A percentile compares a stretch with the other conserved stretches of the same genome.
These are phyloP conservation scores for Bacidia gigantensis DNA, from an alignment of 495 filamentous ascomycete species.

Conservation along the genomic window DNA sequence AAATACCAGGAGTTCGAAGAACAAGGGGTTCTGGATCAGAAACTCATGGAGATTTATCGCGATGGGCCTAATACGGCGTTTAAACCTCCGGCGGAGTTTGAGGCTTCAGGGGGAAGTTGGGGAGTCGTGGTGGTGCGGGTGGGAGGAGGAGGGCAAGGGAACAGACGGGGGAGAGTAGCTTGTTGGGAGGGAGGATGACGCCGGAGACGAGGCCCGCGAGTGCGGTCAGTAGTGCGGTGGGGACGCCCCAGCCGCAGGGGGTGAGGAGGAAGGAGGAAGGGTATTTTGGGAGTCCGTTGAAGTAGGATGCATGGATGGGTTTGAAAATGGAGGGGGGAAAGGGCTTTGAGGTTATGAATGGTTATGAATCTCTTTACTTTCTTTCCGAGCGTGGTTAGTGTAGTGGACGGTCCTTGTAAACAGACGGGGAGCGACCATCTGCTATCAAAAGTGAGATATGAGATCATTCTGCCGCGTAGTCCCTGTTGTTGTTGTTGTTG, in stretches of 20 bases:
- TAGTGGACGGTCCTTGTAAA: too few species aligned
- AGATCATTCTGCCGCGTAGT: too few species aligned
- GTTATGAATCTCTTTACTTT: too few species aligned
- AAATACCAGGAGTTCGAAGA: conserved; percentile 83
- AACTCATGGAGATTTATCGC: conserved; percentile 70
- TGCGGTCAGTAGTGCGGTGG: conserved; percentile 9
- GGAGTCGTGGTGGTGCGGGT: too few species aligned
- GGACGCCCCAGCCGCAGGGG: conserved; percentile 11
- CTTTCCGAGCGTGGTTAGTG: too few species aligned
- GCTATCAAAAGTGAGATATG: too few species aligned
- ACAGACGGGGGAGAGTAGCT: background rate
- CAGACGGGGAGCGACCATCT: too few species aligned
- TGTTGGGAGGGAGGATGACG: conserved; percentile 15
- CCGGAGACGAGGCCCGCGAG: conserved; percentile 12
- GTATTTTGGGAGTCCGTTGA: conserved; percentile 21
- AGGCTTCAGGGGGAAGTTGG: conserved; percentile 2
- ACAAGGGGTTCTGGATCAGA: conserved; percentile 63
- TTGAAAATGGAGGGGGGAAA: too few species aligned
- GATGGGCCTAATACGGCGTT: conserved; percentile 58
- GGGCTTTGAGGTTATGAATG: too few species aligned
- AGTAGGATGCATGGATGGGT: conserved; percentile 9
- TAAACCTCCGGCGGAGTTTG: conserved; percentile 43
- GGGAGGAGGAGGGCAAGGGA: conserved; percentile 1
- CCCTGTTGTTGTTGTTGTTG: too few species aligned
- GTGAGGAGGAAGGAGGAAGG: conserved; percentile 8